Conservation (phyloP, 306 rosid species). For the Sphenostylis stenocarpa region DNA sequence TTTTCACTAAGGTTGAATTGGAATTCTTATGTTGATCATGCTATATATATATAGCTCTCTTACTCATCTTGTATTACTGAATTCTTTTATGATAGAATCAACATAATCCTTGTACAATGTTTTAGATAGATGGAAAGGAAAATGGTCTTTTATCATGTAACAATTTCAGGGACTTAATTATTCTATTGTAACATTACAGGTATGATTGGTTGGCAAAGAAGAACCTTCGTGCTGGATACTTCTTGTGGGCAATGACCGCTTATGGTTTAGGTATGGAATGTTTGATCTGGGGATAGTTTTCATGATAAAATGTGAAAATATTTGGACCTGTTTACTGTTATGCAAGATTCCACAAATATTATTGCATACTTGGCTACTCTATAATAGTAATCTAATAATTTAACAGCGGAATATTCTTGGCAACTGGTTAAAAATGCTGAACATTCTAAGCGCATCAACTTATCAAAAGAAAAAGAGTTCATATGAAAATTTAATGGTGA, state of each 20-base stretch:
- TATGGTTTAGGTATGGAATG: slow-evolving; percentile 87
- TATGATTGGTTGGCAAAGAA: slow-evolving; percentile 93
- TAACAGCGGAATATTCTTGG: neutral
- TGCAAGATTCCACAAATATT: neutral
- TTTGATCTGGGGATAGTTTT: neutral
- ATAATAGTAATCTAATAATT: neutral
- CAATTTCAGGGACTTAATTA: slow-evolving; percentile 15
- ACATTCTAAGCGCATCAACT: neutral
- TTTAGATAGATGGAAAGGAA: slow-evolving; percentile 5
- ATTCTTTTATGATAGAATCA: neutral
- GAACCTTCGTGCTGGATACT: slow-evolving; percentile 81
- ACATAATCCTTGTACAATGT: slow-evolving; percentile 5
- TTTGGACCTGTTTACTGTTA: neutral
- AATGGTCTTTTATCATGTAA: neutral
- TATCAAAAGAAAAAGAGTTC: neutral
- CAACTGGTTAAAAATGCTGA: neutral
- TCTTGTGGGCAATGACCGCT: slow-evolving; percentile 95
- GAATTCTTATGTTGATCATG: slow-evolving; percentile 28
- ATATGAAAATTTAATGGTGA: neutral
- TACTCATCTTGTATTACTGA: neutral
- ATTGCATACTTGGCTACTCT: neutral
- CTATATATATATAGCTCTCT: neutral
- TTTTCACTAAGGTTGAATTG: slow-evolving; percentile 80
- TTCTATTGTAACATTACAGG: slow-evolving; percentile 50
- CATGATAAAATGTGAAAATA: slow-evolving; percentile 22